phyloP scores from a whole-genome alignment of 257 asterid species.

The Fraxinus pennsylvanica region DNA sequence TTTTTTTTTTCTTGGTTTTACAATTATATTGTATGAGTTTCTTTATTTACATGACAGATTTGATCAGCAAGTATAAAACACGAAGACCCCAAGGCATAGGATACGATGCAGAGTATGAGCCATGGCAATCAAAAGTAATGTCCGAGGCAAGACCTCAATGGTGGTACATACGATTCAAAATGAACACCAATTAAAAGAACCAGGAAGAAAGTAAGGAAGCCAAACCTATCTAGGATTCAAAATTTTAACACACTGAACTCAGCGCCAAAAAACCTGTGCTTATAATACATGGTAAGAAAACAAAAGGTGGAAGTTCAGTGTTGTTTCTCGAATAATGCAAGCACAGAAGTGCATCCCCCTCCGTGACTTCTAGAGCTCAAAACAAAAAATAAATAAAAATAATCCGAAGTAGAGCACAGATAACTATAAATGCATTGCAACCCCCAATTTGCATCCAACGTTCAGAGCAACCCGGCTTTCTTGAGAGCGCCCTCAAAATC shows the following conservation, averaged over 20 bases:
- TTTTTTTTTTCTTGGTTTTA: too few species aligned
- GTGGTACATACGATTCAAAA: neutral
- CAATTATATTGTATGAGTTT: too few species aligned
- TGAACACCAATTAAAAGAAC: neutral
- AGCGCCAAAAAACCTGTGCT: neutral
- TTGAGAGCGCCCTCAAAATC: slow-evolving; percentile 58
- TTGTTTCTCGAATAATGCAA: neutral
- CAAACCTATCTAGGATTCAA: neutral
- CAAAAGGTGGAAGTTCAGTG: neutral
- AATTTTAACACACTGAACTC: neutral
- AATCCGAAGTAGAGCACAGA: neutral
- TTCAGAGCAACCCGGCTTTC: slow-evolving; percentile 60
- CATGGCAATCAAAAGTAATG: too few species aligned
- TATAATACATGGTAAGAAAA: neutral
- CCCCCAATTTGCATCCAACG: neutral
- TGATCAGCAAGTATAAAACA: too few species aligned
- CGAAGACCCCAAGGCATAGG: too few species aligned
- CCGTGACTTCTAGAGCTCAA: neutral
- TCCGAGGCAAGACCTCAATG: too few species aligned
- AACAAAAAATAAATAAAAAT: neutral
- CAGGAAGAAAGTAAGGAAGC: neutral
- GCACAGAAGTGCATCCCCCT: neutral
- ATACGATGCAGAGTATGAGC: too few species aligned
- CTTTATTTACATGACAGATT: too few species aligned
- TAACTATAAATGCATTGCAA: neutral